Base-by-base conservation (phyloP, 805 yeast genomes). In the Pichia scutulata region DNA sequence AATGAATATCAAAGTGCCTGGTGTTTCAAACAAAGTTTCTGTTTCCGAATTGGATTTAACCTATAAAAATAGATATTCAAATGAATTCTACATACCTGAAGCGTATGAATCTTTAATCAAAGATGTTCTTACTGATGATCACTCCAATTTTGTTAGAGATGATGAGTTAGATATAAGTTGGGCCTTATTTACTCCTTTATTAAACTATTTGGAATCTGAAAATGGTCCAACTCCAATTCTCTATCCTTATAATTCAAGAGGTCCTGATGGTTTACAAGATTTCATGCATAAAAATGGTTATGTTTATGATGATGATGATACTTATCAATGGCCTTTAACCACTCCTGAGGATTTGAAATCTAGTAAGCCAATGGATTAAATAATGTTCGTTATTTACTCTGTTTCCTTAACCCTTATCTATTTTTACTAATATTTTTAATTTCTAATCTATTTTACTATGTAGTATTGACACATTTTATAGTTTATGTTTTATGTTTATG, bases 101-200 rank as follows among this genome's bases (percentile, higher is more conserved):
- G 98, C 98, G 41, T 93, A 93, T 69, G 99, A 93, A 74, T 86
- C 97, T 1, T 80, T 93, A 60, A 88, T 93, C 61, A 81, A 95
- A 69, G 98, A 93, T 69, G 86, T 92, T 55, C 70, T 85, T 64
- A 77, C 80, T 58, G 98, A 95, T 51, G 96, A 90, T 70, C 99
- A 93, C 71, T 86, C 98, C 47, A 92, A 92, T 73, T 93, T 93
- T 66, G 98, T 93, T 33, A 84, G 99, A 72, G 97, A 92, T 66
- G 99, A 93, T 67, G 99, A 93, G 73, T 78, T 93, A 64, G 97
- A 90, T 50, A 82, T 84, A 52, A 84, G 95, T 53, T 93, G 99
- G 99, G 77, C 76, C 59, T 73, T 93, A 52, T 93, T 92, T 75
- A 93, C 98, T 19, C 98, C 98, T 18, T 73, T 93, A 58, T 77